Conservation (phyloP, 352 stramenopile genomes). For the Pythium guiyangense region DNA sequence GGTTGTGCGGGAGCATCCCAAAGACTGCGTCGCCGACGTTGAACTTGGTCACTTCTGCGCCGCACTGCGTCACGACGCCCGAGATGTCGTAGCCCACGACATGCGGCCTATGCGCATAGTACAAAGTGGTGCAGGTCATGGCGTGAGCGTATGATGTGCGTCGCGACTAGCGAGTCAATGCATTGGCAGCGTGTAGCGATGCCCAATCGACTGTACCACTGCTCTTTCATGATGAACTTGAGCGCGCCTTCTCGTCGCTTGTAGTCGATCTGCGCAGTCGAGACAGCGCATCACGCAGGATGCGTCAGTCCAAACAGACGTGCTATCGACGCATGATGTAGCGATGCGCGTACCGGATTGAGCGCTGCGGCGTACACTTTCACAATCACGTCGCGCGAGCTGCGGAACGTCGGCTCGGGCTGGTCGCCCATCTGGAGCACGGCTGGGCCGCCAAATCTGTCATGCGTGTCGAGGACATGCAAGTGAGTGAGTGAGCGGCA, state of each 20-base stretch:
- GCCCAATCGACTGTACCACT: constrained; percentile 15
- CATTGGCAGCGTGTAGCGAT: not conserved
- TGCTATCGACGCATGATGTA: too few species aligned
- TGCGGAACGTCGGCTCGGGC: constrained; percentile 38
- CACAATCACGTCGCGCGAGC: constrained; percentile 54
- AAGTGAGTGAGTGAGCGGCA: not conserved
- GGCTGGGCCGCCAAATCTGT: constrained; percentile 49
- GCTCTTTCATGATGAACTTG: constrained; percentile 52
- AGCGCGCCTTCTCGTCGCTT: constrained; percentile 69
- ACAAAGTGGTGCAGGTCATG: not conserved
- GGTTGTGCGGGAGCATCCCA: constrained; percentile 62
- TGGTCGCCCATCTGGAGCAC: constrained; percentile 60
- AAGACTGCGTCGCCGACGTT: constrained; percentile 61
- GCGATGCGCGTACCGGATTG: constrained; percentile 41
- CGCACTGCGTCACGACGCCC: constrained; percentile 50
- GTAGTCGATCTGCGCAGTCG: constrained; percentile 60
- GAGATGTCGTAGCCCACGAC: constrained; percentile 73
- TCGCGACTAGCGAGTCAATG: not conserved
- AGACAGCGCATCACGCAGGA: not conserved
- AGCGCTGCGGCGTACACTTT: constrained; percentile 56
- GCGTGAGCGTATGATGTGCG: not conserved
- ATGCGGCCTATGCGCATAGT: constrained; percentile 34
- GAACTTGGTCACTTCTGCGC: constrained; percentile 54
- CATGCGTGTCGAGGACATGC: not conserved
- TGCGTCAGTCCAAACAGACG: not conserved